phyloP scores from a whole-genome alignment of 441 rosid species.

The Arabidopsis lyrata region DNA sequence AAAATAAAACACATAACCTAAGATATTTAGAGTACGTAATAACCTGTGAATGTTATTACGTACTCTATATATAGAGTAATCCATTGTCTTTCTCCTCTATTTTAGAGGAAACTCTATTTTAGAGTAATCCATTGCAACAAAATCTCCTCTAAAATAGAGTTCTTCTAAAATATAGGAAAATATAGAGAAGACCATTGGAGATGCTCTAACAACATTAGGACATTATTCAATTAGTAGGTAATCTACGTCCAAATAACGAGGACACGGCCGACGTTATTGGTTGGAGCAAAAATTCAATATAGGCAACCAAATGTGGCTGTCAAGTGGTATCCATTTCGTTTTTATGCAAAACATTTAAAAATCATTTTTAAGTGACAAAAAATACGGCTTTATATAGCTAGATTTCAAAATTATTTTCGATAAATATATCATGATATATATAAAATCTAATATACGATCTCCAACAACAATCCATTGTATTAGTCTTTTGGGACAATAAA shows the following conservation, averaged over 20 bases:
- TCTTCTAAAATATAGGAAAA: no score
- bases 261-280: not conserved
- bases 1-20: not conserved
- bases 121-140: no score
- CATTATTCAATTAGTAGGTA: no score
- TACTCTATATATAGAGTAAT: no score
- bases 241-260: slow-evolving; percentile 8
- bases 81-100: no score
- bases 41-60: slow-evolving; percentile 16
- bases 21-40: slow-evolving; percentile 1
- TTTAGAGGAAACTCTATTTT: no score
- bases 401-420: not conserved
- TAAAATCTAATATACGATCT: not conserved
- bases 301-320: slow-evolving; percentile 2
- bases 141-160: no score
- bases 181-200: no score
- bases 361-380: not conserved
- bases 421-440: no score
- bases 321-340: slow-evolving; percentile 23
- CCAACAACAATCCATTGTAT: not conserved
- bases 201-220: slow-evolving; percentile 2
- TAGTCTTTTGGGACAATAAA: not conserved
- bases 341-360: slow-evolving; percentile 13
- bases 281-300: not conserved
- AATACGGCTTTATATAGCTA: no score